A percentile compares a stretch with the other conserved stretches of the same genome.
Evolutionary conservation across 2,329 filamentous ascomycete species (phyloP).

Genomic region (Zasmidium citrigriseum): DNA sequence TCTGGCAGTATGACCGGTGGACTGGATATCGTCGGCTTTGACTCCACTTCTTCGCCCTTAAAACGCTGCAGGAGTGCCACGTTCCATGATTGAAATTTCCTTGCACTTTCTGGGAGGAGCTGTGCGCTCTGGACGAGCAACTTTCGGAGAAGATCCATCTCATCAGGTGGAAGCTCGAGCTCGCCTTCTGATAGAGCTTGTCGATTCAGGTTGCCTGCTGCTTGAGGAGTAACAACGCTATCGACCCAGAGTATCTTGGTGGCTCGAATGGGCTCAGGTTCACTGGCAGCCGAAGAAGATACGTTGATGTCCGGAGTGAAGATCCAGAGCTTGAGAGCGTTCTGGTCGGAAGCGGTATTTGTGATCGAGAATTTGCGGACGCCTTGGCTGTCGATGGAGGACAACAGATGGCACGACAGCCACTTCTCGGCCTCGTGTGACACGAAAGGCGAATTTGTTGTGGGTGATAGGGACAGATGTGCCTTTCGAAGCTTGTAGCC

Average conservation of each 20-base stretch:
- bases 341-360: constrained; percentile 37
- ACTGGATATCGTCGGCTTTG: not conserved
- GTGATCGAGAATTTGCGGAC: constrained; percentile 61
- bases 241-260: constrained; percentile 58
- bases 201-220: constrained; percentile 15
- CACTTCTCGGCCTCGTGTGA: constrained; percentile 38
- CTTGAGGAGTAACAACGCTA: constrained; percentile 10
- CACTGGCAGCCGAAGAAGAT: constrained; percentile 45
- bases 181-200: constrained; percentile 29
- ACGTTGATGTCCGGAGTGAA: constrained; percentile 62
- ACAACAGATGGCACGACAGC: constrained; percentile 59
- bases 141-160: constrained; percentile 43
- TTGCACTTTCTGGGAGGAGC: constrained; percentile 27
- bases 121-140: constrained; percentile 36
- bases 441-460: constrained; percentile 3
- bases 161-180: constrained; percentile 26
- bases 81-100: constrained; percentile 24
- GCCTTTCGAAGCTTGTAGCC: constrained; percentile 42
- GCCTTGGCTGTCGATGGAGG: constrained; percentile 57
- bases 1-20: constrained; percentile 1
- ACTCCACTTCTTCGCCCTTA: constrained; percentile 11
- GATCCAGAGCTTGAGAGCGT: constrained; percentile 50
- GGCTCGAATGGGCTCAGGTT: constrained; percentile 47
- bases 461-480: constrained; percentile 25
- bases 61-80: constrained; percentile 24